Evolutionary conservation across 116 monocot genomes (phyloP).

Genomic region (Zostera marina): DNA sequence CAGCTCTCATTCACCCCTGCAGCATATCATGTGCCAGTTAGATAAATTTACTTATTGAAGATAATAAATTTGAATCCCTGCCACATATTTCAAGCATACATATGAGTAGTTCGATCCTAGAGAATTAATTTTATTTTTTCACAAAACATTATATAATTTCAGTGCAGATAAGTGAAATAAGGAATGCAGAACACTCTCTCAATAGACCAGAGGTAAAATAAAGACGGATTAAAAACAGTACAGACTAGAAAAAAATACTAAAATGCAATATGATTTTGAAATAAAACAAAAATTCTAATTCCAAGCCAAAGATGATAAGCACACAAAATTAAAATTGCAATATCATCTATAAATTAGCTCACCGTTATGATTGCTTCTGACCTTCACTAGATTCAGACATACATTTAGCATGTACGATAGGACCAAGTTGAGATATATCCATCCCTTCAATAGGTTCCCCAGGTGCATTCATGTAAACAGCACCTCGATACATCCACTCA

Average conservation of each 20-base stretch:
- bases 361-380: constrained; percentile 21
- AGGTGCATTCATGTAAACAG: constrained; percentile 86
- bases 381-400: constrained; percentile 42
- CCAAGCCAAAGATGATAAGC: no score
- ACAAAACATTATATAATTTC: no score
- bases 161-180: no score
- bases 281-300: no score
- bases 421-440: constrained; percentile 53
- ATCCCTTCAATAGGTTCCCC: constrained; percentile 48
- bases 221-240: no score
- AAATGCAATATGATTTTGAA: no score
- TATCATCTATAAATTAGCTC: constrained; percentile 1
- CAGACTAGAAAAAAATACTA: no score
- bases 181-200: no score
- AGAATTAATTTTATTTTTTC: no score
- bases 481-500: constrained; percentile 97
- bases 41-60: background rate
- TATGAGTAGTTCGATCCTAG: no score
- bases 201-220: no score
- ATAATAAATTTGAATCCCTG: background rate
- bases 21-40: background rate
- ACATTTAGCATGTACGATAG: constrained; percentile 92
- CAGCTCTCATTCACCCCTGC: constrained; percentile 4
- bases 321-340: background rate
- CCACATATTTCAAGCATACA: background rate